Conservation (phyloP, 768 basidiomycete species). For the Amyloporia xantha region DNA sequence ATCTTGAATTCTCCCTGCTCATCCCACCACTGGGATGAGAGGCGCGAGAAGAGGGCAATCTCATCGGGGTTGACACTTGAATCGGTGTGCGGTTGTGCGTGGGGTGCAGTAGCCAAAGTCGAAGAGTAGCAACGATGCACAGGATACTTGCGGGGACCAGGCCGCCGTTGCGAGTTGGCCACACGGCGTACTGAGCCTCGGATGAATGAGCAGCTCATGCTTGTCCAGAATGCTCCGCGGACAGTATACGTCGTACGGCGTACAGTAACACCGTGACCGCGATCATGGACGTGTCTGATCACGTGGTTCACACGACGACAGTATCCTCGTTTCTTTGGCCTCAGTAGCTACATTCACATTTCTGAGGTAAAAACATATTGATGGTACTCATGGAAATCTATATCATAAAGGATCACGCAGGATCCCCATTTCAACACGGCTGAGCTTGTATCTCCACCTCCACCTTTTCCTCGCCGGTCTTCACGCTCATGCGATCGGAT, state of each 20-base stretch:
- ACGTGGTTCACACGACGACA: too few relatives aligned
- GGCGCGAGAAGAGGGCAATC: conserved; percentile 82
- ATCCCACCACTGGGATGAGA: conserved; percentile 95
- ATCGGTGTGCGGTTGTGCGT: background rate
- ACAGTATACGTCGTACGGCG: too few relatives aligned
- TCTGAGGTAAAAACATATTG: too few relatives aligned
- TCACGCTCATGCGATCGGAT: background rate
- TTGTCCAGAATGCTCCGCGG: too few relatives aligned
- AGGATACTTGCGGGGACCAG: background rate
- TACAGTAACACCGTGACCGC: too few relatives aligned
- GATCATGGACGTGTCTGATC: too few relatives aligned
- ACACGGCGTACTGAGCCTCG: background rate
- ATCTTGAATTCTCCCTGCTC: conserved; percentile 85
- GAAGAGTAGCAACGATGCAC: background rate
- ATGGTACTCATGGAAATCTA: too few relatives aligned
- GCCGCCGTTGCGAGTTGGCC: background rate
- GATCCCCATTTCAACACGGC: background rate
- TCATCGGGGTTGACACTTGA: conserved; percentile 70
- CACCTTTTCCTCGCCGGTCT: background rate
- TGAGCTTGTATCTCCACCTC: background rate
- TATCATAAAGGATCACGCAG: too few relatives aligned
- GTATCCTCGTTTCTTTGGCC: too few relatives aligned
- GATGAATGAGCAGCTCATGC: background rate
- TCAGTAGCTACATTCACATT: too few relatives aligned
- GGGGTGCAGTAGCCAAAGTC: background rate